Evolutionary conservation across 1,284 basidiomycete genomes (phyloP), one percentile per base, ranked within the genome.

Genomic region (Rugiboletus extremiorientalis): DNA sequence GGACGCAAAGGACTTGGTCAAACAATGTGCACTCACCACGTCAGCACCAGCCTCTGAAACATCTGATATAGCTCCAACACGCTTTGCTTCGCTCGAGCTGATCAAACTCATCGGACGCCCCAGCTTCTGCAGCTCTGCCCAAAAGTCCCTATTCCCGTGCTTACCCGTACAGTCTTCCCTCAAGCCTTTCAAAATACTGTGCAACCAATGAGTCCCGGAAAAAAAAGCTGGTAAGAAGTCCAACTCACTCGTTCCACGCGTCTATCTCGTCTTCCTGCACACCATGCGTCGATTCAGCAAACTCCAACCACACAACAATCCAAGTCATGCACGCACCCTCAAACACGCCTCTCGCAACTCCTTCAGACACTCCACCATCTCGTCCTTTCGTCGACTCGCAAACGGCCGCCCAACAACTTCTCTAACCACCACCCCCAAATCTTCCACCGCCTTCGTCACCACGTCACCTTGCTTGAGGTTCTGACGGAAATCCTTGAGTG

Each of bases 371-470:
- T 88, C 82, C 31, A 92, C 54, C 73, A 94, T 79, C 68, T 94
- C 89, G 15, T 77, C 76, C 45, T 79, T 79, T 55, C 91, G 79
- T 63, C 84, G 78, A 42, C 73, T 76, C 37, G 88, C 82, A 71
- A 94, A 94, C 27, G 89, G 89, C 30, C 79, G 77, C 55, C 80
- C 70, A 16, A 91, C 79, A 51, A 92, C 82, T 66, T 93, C 88
- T 57, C 77, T 77, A 43, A 95, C 83, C 4, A 92, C 88, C 20
- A 71, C 77, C 15, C 79, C 84, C 33, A 95, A 71, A 72, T 95
- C 92, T 65, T 89, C 83, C 14, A 93, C 88, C 0, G 91, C 91
- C 72, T 95, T 93, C 27, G 80, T 84, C 48, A 94, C 91, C 20
- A 92, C 74, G 68, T 93, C 91, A 0, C 90, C 91, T 50, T 82